These are phyloP conservation scores for Myxozyma nipponensis DNA, from an alignment of 805 yeast species.

Conservation along the genomic window DNA sequence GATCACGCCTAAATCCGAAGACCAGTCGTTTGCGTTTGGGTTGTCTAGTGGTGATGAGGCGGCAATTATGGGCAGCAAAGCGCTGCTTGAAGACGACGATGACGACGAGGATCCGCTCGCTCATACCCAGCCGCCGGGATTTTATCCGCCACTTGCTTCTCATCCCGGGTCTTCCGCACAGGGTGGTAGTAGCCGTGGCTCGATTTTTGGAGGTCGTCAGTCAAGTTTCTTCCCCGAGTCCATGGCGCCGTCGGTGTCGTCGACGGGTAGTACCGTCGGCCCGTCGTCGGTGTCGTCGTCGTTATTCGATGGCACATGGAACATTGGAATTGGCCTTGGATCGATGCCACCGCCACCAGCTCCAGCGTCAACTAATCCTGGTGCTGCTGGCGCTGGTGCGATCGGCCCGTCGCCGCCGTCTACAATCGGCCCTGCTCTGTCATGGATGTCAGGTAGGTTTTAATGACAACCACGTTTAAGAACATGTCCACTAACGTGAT, in stretches of 20 bases:
- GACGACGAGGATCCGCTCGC: conserved; percentile 14
- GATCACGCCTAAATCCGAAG: conserved; percentile 15
- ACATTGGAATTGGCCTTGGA: conserved; percentile 12
- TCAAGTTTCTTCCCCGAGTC: conserved; percentile 22
- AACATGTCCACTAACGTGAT: not conserved
- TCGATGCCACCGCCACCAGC: too few relatives aligned
- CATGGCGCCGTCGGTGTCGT: conserved; percentile 3
- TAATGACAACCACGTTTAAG: not conserved
- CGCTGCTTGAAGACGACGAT: conserved; percentile 15
- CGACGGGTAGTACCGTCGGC: not conserved
- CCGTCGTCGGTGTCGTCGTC: not conserved
- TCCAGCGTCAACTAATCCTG: conserved; percentile 5
- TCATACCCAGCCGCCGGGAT: conserved; percentile 5
- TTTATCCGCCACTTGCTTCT: conserved; percentile 15
- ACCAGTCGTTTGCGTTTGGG: conserved; percentile 1
- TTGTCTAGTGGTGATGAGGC: conserved; percentile 7
- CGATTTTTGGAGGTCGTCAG: conserved; percentile 8
- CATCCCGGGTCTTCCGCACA: conserved; percentile 1
- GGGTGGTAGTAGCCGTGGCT: conserved; percentile 8
- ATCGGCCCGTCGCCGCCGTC: not conserved
- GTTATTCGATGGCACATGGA: conserved; percentile 17
- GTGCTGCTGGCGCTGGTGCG: not conserved
- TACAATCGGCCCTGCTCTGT: conserved; percentile 2
- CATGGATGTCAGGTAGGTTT: conserved; percentile 8
- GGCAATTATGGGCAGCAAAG: conserved; percentile 22